Evolutionary conservation across 1,139 yeast genomes (phyloP), one percentile per base, ranked within the genome.

Genomic region (Geotrichum cucujoidarum): DNA sequence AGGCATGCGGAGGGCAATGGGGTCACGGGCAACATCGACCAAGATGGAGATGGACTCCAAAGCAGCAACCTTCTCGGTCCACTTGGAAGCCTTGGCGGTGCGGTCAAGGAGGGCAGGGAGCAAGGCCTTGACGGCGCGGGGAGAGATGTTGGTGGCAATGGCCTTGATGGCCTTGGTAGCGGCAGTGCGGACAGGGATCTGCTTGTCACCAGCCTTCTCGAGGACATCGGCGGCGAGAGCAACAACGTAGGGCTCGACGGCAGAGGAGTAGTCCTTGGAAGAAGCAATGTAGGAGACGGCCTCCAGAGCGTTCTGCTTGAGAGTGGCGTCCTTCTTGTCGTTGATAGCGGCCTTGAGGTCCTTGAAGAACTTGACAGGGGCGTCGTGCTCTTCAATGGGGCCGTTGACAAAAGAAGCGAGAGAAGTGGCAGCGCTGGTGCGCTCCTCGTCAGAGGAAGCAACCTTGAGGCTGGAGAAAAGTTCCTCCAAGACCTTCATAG

Each of bases 1-100:
- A 67, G 97, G 96, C 97, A 92, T 90, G 80, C 97, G 88, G 69
- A 92, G 80, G 63, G 98, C 96, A 65, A 92, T 77, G 79, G 90
- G 98, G 64, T 76, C 88, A 74, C 90, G 92, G 63, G 98, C 96
- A 62, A 89, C 79, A 71, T 88, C 95, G 66, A 92, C 98, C 67
- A 92, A 79, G 63, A 81, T 81, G 60, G 95, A 74, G 65, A 92
- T 74, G 62, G 95, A 83, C 66, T 79, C 80, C 71, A 92, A 78
- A 64, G 92, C 77, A 60, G 95, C 88, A 68, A 85, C 87, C 83
- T 92, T 92, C 79, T 92, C 97, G 65, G 92, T 90, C 98, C 98
- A 92, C 77, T 92, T 92, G 81, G 78, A 83, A 68, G 97, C 80
- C 68, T 73, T 64, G 55, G 78, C 69, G 67, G 90, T 77, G 70